Percentiles rank a stretch among this genome's conserved stretches.
These are phyloP conservation scores for Ploettnerulaceae sp. DNA, from an alignment of 2,329 filamentous ascomycete genomes.

Conservation along the genomic window DNA sequence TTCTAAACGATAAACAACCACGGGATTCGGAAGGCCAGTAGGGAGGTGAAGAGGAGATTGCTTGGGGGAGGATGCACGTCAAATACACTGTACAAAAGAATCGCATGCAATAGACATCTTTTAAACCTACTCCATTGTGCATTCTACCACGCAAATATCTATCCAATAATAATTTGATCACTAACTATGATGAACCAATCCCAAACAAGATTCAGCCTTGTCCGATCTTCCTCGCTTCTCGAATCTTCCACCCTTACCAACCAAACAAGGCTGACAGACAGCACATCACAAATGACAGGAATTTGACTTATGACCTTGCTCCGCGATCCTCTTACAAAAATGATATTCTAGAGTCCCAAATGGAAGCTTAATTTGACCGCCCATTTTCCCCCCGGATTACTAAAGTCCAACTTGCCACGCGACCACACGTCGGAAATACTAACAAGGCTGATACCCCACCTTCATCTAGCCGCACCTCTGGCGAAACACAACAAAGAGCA, in stretches of 20 bases:
- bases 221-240: constrained; percentile 7
- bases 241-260: constrained; percentile 9
- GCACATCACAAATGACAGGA: not conserved
- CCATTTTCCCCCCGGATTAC: too few relatives aligned
- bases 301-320: not conserved
- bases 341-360: not conserved
- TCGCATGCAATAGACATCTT: constrained; percentile 20
- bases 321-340: not conserved
- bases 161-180: too few relatives aligned
- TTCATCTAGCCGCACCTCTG: too few relatives aligned
- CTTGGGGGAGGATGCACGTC: constrained; percentile 9
- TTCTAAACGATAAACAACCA: constrained; percentile 8
- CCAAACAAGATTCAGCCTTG: not conserved
- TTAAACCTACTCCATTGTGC: not conserved
- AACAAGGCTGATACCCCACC: too few relatives aligned
- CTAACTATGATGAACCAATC: too few relatives aligned
- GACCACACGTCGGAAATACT: too few relatives aligned
- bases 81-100: constrained; percentile 24
- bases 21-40: not conserved
- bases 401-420: too few relatives aligned
- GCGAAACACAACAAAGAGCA: too few relatives aligned
- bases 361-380: too few relatives aligned
- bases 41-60: not conserved
- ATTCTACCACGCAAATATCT: not conserved
- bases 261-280: constrained; percentile 14